Conservation (phyloP, 164 flowering plant genomes). For the Chloranthus sessilifolius region DNA sequence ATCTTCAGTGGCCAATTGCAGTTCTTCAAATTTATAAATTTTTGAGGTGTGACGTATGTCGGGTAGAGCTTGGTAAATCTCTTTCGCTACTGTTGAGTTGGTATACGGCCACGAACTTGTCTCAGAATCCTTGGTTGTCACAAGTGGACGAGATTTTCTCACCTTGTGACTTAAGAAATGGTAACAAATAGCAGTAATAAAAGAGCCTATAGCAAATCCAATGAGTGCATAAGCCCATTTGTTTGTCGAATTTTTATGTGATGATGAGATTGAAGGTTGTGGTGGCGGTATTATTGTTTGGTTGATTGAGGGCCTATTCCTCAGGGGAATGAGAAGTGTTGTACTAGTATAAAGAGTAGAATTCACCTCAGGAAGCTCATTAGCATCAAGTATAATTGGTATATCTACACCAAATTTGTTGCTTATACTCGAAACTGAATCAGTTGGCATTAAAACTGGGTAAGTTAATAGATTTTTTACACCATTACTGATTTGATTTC, state of each 20-base stretch:
- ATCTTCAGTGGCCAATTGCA: slow-evolving; percentile 47
- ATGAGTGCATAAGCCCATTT: slow-evolving; percentile 32
- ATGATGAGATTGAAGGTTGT: slow-evolving; percentile 12
- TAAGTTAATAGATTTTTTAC: slow-evolving; percentile 47
- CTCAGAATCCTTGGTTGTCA: too few relatives aligned
- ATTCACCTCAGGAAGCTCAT: slow-evolving; percentile 28
- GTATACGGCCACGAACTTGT: too few relatives aligned
- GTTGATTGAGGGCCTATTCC: slow-evolving; percentile 32
- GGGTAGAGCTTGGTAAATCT: slow-evolving; percentile 24
- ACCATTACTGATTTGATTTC: slow-evolving; percentile 38
- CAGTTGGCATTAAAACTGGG: slow-evolving; percentile 22
- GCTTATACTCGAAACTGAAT: slow-evolving; percentile 31
- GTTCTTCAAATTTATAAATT: slow-evolving; percentile 45
- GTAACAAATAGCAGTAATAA: too few relatives aligned
- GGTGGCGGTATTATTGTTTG: slow-evolving; percentile 26
- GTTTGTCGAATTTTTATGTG: slow-evolving; percentile 14
- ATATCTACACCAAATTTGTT: slow-evolving; percentile 29
- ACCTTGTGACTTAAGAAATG: too few relatives aligned
- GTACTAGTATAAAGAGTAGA: slow-evolving; percentile 39
- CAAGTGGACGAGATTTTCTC: too few relatives aligned
- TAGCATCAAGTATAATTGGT: slow-evolving; percentile 38
- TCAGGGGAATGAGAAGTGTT: slow-evolving; percentile 56
- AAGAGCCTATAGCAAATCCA: slow-evolving; percentile 35
- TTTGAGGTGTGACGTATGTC: slow-evolving; percentile 36
- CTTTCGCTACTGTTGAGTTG: too few relatives aligned